phyloP scores from a whole-genome alignment of 805 yeast species.

The Candida ponderosae region DNA sequence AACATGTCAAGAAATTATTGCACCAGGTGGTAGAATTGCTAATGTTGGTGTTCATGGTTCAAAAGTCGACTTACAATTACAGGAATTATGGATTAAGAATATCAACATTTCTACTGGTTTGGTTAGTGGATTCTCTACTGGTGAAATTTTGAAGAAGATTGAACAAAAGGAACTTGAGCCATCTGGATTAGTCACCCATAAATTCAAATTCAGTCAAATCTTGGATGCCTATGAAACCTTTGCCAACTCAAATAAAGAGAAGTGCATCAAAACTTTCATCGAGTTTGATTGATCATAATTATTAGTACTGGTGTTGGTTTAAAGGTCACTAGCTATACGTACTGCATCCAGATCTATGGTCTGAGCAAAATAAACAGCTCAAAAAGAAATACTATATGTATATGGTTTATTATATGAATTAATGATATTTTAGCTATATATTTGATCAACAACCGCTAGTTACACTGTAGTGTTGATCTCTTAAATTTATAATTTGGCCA shows the following conservation, averaged over 20 bases:
- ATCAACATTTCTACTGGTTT: conserved; percentile 39
- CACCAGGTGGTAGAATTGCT: conserved; percentile 56
- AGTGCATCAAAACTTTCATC: conserved; percentile 41
- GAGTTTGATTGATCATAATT: conserved; percentile 9
- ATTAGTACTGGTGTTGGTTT: conserved; percentile 7
- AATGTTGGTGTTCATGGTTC: conserved; percentile 53
- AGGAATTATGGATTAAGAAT: conserved; percentile 39
- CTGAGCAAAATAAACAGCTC: too few species aligned
- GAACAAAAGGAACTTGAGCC: conserved; percentile 29
- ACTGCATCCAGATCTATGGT: too few species aligned
- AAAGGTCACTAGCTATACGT: conserved; percentile 7
- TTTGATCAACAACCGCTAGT: too few species aligned
- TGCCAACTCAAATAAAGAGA: conserved; percentile 41
- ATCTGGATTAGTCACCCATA: conserved; percentile 49
- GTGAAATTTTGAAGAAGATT: conserved; percentile 28
- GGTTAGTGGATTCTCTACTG: conserved; percentile 39
- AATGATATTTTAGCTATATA: too few species aligned
- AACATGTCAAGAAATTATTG: conserved; percentile 45
- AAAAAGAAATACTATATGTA: too few species aligned
- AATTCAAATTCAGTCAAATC: conserved; percentile 46
- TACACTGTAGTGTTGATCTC: too few species aligned
- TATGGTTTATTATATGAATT: too few species aligned
- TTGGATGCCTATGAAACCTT: conserved; percentile 57
- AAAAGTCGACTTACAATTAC: conserved; percentile 32
- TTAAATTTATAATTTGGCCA: too few species aligned